A percentile compares a stretch with the other conserved stretches of the same genome.
Evolutionary conservation across 495 filamentous ascomycete genomes (phyloP).

Genomic region (Stereocaulon alpinum): DNA sequence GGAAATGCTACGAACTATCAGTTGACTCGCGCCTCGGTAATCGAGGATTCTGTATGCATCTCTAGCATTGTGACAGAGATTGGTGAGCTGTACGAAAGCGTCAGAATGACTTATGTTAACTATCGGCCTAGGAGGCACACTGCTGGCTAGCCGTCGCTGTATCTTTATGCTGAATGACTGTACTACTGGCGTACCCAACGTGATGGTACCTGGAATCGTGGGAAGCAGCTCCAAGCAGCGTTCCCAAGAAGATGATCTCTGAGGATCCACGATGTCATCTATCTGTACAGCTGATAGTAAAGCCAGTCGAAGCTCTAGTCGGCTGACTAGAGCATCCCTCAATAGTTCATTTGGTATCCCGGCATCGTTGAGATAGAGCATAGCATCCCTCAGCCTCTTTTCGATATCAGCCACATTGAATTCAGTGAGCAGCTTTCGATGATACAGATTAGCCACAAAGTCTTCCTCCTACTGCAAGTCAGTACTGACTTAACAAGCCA

Average conservation of each 20-base stretch:
- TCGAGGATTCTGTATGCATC: slow-evolving; percentile 58
- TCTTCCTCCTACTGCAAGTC: slow-evolving; percentile 70
- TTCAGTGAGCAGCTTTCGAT: slow-evolving; percentile 59
- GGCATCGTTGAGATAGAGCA: slow-evolving; percentile 38
- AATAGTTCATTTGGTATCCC: slow-evolving; percentile 38
- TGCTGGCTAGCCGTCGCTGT: slow-evolving; percentile 81
- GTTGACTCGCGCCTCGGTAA: slow-evolving; percentile 56
- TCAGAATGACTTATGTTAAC: slow-evolving; percentile 63
- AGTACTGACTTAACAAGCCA: background rate
- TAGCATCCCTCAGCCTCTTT: slow-evolving; percentile 49
- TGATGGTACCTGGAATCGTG: slow-evolving; percentile 43
- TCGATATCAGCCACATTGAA: slow-evolving; percentile 48
- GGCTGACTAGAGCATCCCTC: slow-evolving; percentile 47
- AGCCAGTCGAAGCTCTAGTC: slow-evolving; percentile 53
- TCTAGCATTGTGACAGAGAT: slow-evolving; percentile 61
- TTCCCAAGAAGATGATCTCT: slow-evolving; percentile 33
- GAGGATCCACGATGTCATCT: slow-evolving; percentile 34
- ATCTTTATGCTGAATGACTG: slow-evolving; percentile 83
- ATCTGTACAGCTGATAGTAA: slow-evolving; percentile 47
- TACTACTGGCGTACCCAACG: slow-evolving; percentile 54
- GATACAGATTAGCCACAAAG: slow-evolving; percentile 83
- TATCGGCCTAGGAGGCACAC: slow-evolving; percentile 84
- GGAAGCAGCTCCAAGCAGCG: slow-evolving; percentile 37
- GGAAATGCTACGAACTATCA: slow-evolving; percentile 40
- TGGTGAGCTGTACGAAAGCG: slow-evolving; percentile 57